Evolutionary conservation across 257 asterid genomes (phyloP).

Genomic region (Ocimum tenuiflorum): DNA sequence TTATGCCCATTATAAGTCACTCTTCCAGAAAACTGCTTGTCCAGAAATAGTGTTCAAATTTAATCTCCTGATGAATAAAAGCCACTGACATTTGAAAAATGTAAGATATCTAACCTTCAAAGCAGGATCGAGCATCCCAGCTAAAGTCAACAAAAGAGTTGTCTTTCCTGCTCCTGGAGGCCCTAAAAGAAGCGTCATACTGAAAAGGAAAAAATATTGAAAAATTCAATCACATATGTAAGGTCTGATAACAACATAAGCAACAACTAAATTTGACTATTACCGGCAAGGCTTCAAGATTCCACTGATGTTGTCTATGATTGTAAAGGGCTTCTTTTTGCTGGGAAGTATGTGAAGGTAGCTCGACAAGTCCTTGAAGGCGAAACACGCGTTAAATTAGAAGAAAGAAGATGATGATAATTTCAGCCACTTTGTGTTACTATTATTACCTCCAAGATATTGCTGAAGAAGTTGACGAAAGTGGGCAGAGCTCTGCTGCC

Average conservation of each 20-base stretch:
- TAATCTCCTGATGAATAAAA: not conserved
- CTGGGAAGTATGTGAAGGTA: constrained; percentile 37
- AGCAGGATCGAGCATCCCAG: constrained; percentile 53
- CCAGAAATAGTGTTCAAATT: not conserved
- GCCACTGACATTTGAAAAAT: not conserved
- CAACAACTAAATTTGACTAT: not conserved
- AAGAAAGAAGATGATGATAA: not conserved
- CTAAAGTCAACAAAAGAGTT: constrained; percentile 53
- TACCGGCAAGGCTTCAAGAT: constrained; percentile 65
- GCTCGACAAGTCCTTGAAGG: constrained; percentile 38
- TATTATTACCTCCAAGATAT: constrained; percentile 47
- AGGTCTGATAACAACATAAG: not conserved
- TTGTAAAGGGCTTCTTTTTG: constrained; percentile 43
- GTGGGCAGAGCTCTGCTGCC: constrained; percentile 43
- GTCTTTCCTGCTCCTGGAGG: constrained; percentile 73
- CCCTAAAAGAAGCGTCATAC: constrained; percentile 66
- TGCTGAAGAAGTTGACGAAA: constrained; percentile 37
- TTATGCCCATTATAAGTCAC: constrained; percentile 54
- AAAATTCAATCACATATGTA: not conserved
- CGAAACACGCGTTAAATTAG: not conserved
- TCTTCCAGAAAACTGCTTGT: constrained; percentile 41
- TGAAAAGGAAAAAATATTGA: not conserved
- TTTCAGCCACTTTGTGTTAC: too few relatives aligned
- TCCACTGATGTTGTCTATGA: constrained; percentile 54
- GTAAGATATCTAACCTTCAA: constrained; percentile 25